Evolutionary conservation across 2,329 filamentous ascomycete species (phyloP).

Genomic region (Colletotrichum sp.): DNA sequence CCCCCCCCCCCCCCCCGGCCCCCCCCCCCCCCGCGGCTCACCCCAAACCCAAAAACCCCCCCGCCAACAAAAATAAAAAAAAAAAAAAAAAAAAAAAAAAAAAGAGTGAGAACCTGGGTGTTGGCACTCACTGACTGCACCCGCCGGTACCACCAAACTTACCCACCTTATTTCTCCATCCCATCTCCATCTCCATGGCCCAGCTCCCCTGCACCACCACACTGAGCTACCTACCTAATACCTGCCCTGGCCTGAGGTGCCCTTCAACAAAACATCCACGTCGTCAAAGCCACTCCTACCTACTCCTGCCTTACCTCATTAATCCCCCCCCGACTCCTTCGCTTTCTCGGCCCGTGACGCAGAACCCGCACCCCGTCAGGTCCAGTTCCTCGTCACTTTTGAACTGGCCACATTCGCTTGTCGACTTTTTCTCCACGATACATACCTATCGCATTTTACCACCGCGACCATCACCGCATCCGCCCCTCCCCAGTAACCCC

Average conservation of each 20-base stretch:
- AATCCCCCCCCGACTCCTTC: background rate
- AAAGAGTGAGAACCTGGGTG: background rate
- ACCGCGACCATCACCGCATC: background rate
- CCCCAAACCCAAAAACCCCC: too few relatives aligned
- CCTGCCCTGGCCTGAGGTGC: background rate
- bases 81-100: background rate
- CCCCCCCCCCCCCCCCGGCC: too few relatives aligned
- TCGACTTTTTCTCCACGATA: background rate
- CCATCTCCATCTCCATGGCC: background rate
- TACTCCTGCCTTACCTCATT: background rate
- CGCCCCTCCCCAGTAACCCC: background rate
- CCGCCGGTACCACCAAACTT: background rate
- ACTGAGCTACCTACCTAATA: background rate
- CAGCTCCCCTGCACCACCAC: background rate
- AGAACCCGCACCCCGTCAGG: background rate
- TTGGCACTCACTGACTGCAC: background rate
- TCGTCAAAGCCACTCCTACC: background rate
- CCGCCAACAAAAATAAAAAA: background rate
- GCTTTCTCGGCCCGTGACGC: background rate
- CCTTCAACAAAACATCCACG: constrained; percentile 10
- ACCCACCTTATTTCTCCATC: background rate
- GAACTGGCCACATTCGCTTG: background rate
- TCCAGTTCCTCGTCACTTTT: background rate
- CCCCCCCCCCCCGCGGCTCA: too few relatives aligned
- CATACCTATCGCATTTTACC: background rate